Evolutionary conservation across 1,139 yeast species (phyloP), one percentile per base, ranked within the genome.

Genomic region (Lodderomyces metapsilosis): DNA sequence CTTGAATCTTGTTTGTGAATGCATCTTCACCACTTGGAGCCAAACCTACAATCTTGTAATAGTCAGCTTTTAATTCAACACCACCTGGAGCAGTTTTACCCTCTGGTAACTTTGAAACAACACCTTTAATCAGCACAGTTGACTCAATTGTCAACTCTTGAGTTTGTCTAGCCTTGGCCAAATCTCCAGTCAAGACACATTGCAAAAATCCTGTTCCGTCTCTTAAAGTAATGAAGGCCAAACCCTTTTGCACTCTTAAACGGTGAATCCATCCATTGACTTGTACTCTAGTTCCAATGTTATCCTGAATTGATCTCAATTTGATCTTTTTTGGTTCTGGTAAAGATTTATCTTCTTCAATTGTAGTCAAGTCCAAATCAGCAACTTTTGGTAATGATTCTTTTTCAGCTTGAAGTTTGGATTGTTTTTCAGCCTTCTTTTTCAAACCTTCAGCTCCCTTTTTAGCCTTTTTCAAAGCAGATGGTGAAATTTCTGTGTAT

Each of bases 41-140:
- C 52, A 87, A 76, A 42, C 97, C 96, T 46, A 91, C 75, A 42
- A 94, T 73, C 62, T 84, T 83, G 66, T 88, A 94, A 71, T 76
- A 92, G 66, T 92, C 98, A 42, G 85, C 97, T 52, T 78, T 76
- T 56, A 94, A 78, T 69, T 94, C 99, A 52, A 92, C 95, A 45
- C 96, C 96, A 49, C 98, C 98, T 46, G 98, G 97, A 5, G 98
- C 99, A 52, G 85, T 75, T 66, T 94, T 91, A 51, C 98, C 98
- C 62, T 89, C 97, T 42, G 98, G 98, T 40, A 94, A 76, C 57
- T 84, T 80, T 62, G 79, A 77, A 49, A 94, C 74, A 24, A 78
- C 78, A 64, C 99, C 99, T 61, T 78, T 86, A 46, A 94, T 69
- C 32, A 82, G 62, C 30, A 94, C 75, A 17, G 96, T 84, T 15